These are phyloP conservation scores for Volvariella surrecta DNA, from an alignment of 1,284 basidiomycete genomes.

Conservation along the genomic window DNA sequence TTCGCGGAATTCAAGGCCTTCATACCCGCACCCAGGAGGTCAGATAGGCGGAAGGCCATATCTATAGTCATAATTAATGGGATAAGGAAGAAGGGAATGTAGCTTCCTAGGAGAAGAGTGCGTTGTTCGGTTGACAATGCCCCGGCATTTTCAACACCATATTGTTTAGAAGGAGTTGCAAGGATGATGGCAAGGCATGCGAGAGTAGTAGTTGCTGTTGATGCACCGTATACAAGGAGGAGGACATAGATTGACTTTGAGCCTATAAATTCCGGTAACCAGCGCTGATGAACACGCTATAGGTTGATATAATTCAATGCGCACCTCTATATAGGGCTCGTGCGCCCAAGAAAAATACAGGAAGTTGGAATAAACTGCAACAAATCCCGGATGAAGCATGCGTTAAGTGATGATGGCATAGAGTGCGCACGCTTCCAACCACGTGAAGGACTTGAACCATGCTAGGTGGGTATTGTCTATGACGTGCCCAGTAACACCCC, in stretches of 20 bases:
- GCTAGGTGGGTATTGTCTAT: conserved; percentile 27
- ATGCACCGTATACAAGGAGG: conserved; percentile 68
- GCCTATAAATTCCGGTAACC: conserved; percentile 1
- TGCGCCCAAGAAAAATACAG: conserved; percentile 65
- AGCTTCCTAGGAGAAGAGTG: conserved; percentile 55
- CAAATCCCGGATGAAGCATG: not conserved
- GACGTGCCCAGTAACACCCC: conserved; percentile 37
- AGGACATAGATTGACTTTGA: conserved; percentile 44
- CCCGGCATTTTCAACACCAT: conserved; percentile 15
- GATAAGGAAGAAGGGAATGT: conserved; percentile 69
- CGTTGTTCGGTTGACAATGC: conserved; percentile 37
- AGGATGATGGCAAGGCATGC: conserved; percentile 61
- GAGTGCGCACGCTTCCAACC: conserved; percentile 43
- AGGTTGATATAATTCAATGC: conserved; percentile 11
- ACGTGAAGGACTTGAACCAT: conserved; percentile 64
- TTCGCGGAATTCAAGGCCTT: not conserved
- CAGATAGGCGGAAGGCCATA: conserved; percentile 45
- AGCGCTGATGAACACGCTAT: not conserved
- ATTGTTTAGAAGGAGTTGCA: conserved; percentile 21
- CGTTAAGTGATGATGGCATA: not conserved
- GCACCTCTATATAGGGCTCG: conserved; percentile 58
- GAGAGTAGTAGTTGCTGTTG: conserved; percentile 69
- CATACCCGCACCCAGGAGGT: conserved; percentile 14
- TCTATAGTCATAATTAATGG: conserved; percentile 68
- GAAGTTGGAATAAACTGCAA: conserved; percentile 64